Evolutionary conservation across 2,329 filamentous ascomycete species (phyloP), one percentile per base, ranked within the genome.

Genomic region (Colletotrichum eremochloae): DNA sequence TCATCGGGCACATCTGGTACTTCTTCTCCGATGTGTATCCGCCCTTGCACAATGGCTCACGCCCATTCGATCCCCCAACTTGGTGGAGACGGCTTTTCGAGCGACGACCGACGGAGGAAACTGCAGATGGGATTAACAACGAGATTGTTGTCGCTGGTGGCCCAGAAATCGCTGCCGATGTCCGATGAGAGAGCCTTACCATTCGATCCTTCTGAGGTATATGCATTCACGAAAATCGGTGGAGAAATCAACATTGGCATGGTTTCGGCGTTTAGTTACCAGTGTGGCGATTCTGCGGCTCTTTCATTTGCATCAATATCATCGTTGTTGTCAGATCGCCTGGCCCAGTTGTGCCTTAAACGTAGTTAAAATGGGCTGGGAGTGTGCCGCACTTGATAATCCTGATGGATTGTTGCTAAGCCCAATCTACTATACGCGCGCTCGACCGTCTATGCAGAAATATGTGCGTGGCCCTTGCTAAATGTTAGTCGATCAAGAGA

Each of bases 1-100:
- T 96, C 12, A 95, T 98, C 50, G 96, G 96, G 12, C 96, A 99
- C 82, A 88, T 98, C 52, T 98, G 95, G 93, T 99, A 98, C 82
- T 99, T 98, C 84, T 98, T 98, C 82, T 94, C 92, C 72, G 96
- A 99, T 81, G 95, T 99, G 20, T 99, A 97, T 82, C 96, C 96
- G 4, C 93, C 95, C 3, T 88, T 98, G 55, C 94, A 98, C 82
- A 91, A 93, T 74, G 94, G 94, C 24, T 92, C 93, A 63, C 89
- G 94, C 68, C 96, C 96, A 0, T 86, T 99, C 60, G 96, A 97
- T 77, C 96, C 96, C 48, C 96, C 96, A 0, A 84, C 85, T 71
- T 98, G 94, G 92, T 99, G 96, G 96, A 89, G 93, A 70, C 89
- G 95, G 53, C 79, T 98, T 24, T 97, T 97, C 78, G 95, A 92